Evolutionary conservation across 306 rosid species (phyloP), one percentile per base, ranked within the genome.

Genomic region (Arachis stenosperma): DNA sequence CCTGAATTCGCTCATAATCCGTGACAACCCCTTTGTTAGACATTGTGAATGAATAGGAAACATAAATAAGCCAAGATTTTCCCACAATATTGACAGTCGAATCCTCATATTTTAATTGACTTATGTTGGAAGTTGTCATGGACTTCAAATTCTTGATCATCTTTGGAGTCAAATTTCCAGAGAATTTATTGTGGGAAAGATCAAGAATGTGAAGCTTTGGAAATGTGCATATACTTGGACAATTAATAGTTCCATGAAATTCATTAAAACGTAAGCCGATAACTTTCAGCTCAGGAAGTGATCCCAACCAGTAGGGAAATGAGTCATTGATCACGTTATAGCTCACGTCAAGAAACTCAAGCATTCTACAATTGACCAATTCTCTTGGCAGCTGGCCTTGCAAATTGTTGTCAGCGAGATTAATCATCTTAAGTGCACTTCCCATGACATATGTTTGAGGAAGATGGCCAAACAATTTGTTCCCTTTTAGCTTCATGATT

Each of bases 251-350:
- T 36, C 75, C 71, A 17, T 50, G 27, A 27, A 74, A 65, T 12
- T 37, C 14, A 14, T 78, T 78, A 14, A 15, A 1, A 36, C 15
- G 15, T 5, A 71, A 46, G 27, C 8, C 36, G 43, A 71, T 54
- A 27, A 76, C 75, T 53, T 71, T 78, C 63, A 78, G 48, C 60
- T 78, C 73, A 9, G 69, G 70, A 40, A 78, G 81, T 36, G 33
- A 15, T 41, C 87, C 87, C 14, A 80, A 6, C 84, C 87, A 85
- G 3, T 60, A 83, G 4, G 88, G 89, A 65, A 87, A 87, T 37
- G 63, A 55, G 53, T 76, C 82, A 9, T 78, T 71, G 61, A 78
- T 71, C 0, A 13, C 17, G 40, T 78, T 71, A 17, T 57, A 11
- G 29, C 78, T 65, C 6, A 71, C 48, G 65, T 71, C 74, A 39